Percentiles rank a stretch among this genome's conserved stretches.
Evolutionary conservation across 768 basidiomycete genomes (phyloP).

Genomic region (Suillus spraguei): DNA sequence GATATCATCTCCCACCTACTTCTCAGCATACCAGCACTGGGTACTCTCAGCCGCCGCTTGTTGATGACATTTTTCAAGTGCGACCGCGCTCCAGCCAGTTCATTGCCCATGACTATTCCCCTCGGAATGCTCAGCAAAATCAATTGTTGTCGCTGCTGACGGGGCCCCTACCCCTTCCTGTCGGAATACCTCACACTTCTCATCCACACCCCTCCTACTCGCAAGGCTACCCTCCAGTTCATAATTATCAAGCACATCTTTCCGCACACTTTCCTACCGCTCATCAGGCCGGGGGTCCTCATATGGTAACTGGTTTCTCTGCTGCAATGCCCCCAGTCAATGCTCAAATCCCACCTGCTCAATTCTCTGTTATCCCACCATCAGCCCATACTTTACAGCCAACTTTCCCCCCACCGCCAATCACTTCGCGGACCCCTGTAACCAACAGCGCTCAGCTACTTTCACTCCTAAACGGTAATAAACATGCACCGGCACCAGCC

Average conservation of each 20-base stretch:
- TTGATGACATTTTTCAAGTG: constrained; percentile 39
- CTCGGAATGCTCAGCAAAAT: constrained; percentile 18
- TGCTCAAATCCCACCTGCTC: constrained; percentile 14
- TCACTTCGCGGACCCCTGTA: constrained; percentile 20
- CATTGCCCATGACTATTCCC: constrained; percentile 34
- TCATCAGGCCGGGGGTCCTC: constrained; percentile 20
- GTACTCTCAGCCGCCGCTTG: constrained; percentile 11
- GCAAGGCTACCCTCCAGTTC: constrained; percentile 22
- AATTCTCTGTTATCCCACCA: constrained; percentile 18
- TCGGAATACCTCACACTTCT: constrained; percentile 16
- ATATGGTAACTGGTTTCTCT: not conserved
- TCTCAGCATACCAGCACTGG: constrained; percentile 12
- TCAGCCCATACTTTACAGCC: constrained; percentile 16
- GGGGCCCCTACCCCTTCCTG: constrained; percentile 8
- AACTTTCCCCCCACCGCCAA: constrained; percentile 15
- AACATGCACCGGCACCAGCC: constrained; percentile 15
- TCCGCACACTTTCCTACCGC: constrained; percentile 16
- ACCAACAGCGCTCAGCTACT: constrained; percentile 34
- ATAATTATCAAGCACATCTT: constrained; percentile 16
- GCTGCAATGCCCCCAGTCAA: constrained; percentile 14
- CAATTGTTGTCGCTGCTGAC: constrained; percentile 19
- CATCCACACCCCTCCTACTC: constrained; percentile 20
- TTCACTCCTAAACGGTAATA: constrained; percentile 38
- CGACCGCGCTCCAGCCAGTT: constrained; percentile 51
- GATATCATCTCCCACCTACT: constrained; percentile 12